Conservation (phyloP, 257 asterid species). For the Petrea volubilis region DNA sequence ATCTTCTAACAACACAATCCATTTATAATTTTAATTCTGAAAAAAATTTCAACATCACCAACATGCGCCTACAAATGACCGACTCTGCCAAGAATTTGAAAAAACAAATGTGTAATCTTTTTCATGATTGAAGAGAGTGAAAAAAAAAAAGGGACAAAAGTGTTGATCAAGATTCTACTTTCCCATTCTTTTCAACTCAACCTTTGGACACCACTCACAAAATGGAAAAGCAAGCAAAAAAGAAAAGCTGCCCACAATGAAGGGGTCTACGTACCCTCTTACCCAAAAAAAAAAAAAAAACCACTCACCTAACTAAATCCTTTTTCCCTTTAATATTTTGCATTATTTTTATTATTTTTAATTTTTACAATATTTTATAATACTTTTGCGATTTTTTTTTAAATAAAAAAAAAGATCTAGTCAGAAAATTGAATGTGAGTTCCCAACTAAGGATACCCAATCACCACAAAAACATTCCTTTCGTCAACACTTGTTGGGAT, state of each 20-base stretch:
- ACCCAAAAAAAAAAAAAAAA: slow-evolving; percentile 18
- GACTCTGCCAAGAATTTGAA: background rate
- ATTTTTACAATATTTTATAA: no score
- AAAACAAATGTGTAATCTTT: background rate
- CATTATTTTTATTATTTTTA: slow-evolving; percentile 16
- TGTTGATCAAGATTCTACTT: slow-evolving; percentile 45
- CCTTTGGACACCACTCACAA: slow-evolving; percentile 47
- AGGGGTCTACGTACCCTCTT: slow-evolving; percentile 38
- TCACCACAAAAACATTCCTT: no score
- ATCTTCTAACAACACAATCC: no score
- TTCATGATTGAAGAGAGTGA: slow-evolving; percentile 22
- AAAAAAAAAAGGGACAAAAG: slow-evolving; percentile 21
- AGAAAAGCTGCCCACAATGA: slow-evolving; percentile 53
- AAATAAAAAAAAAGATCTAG: no score
- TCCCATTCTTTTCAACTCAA: slow-evolving; percentile 20
- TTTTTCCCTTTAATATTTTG: background rate
- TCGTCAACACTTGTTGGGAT: no score
- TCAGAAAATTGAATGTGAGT: no score
- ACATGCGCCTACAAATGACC: background rate
- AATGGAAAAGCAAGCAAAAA: slow-evolving; percentile 20
- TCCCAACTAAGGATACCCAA: no score
- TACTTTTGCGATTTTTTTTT: no score
- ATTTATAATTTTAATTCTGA: no score
- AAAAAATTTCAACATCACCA: background rate
- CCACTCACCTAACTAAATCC: slow-evolving; percentile 36